phyloP scores from a whole-genome alignment of 1,284 basidiomycete species.

The Pyrrhoderma noxium region DNA sequence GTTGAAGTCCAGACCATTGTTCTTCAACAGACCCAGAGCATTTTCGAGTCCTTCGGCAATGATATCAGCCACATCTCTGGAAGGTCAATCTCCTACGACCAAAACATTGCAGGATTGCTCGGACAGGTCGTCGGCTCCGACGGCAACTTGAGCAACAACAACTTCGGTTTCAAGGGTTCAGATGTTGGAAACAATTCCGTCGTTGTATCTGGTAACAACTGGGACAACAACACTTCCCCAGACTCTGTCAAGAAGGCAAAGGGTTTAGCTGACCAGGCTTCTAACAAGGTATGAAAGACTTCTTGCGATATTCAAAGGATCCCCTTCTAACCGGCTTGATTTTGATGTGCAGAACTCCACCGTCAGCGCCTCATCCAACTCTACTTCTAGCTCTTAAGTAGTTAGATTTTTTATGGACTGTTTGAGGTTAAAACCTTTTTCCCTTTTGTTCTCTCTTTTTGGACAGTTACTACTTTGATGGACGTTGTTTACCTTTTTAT shows the following conservation, averaged over 20 bases:
- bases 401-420: too few species aligned
- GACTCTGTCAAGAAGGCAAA: conserved; percentile 17
- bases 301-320: conserved; percentile 1
- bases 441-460: not conserved
- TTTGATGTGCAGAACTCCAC: conserved; percentile 22
- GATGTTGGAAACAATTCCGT: conserved; percentile 21
- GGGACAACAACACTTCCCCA: conserved; percentile 21
- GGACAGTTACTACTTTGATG: not conserved
- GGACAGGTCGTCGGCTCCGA: conserved; percentile 15
- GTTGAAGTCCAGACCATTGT: conserved; percentile 23
- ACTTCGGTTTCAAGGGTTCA: conserved; percentile 21
- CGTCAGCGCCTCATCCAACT: conserved; percentile 10
- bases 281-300: too few species aligned
- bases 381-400: conserved; percentile 14
- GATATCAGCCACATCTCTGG: conserved; percentile 17
- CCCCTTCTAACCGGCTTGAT: conserved; percentile 48
- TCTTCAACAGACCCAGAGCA: conserved; percentile 20
- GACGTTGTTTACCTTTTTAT: not conserved
- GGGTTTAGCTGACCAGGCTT: conserved; percentile 4
- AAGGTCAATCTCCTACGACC: conserved; percentile 17
- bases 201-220: conserved; percentile 20
- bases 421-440: too few species aligned
- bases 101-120: conserved; percentile 17
- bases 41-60: conserved; percentile 19
- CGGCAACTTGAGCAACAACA: conserved; percentile 17